Percentiles rank a stretch among this genome's conserved stretches.
These are phyloP conservation scores for Candida nanaspora DNA, from an alignment of 805 yeast species.

Conservation along the genomic window DNA sequence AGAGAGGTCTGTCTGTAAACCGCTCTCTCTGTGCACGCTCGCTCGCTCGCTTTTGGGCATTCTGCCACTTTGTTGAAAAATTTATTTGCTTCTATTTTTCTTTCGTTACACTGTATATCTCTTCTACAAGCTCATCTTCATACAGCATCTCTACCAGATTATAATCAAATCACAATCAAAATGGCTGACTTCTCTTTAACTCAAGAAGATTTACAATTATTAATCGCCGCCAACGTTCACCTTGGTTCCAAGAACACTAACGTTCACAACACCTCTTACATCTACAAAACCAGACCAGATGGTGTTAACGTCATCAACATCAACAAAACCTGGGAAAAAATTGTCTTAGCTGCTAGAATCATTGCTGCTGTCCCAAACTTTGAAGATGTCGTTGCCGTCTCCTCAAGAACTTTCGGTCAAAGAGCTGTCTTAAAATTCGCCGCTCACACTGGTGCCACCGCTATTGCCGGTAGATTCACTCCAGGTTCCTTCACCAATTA, in stretches of 20 bases:
- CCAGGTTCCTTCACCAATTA: slow-evolving; percentile 99
- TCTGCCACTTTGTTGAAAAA: too few relatives aligned
- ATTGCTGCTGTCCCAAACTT: slow-evolving; percentile 99
- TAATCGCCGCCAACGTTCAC: slow-evolving; percentile 99
- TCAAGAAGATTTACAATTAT: slow-evolving; percentile 97
- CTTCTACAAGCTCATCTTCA: too few relatives aligned
- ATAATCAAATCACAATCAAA: background rate
- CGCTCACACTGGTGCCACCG: slow-evolving; percentile 99
- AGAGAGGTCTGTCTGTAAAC: background rate
- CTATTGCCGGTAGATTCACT: slow-evolving; percentile 99
- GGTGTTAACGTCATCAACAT: slow-evolving; percentile 98
- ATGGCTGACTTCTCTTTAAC: slow-evolving; percentile 43
- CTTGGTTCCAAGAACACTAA: slow-evolving; percentile 99
- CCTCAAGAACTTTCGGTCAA: slow-evolving; percentile 99
- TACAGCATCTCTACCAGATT: too few relatives aligned
- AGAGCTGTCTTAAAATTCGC: slow-evolving; percentile 99
- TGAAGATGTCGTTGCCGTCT: slow-evolving; percentile 96
- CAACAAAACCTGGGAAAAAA: slow-evolving; percentile 99
- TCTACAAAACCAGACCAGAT: slow-evolving; percentile 97
- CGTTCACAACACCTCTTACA: slow-evolving; percentile 96
- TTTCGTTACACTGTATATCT: background rate
- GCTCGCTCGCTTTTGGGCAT: background rate
- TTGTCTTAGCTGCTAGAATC: slow-evolving; percentile 98
- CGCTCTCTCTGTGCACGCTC: background rate
- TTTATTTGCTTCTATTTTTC: background rate